Evolutionary conservation across 352 stramenopile species (phyloP), one percentile per base, ranked within the genome.

Genomic region (Pythium chondricola): DNA sequence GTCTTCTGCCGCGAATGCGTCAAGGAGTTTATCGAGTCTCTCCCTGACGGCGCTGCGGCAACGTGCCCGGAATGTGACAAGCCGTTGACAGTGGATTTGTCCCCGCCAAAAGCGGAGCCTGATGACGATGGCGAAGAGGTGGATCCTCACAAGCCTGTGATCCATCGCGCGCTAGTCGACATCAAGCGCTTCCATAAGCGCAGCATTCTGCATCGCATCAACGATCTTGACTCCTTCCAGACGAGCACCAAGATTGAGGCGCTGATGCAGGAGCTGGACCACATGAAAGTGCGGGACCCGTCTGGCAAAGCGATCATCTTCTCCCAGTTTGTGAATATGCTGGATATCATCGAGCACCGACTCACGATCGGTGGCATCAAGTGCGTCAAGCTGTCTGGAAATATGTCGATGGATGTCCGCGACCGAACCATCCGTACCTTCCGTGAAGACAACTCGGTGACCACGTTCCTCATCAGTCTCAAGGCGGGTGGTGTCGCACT

Each of bases 231-330:
- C 24, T 67, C 78, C 17, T 91, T 92, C 57, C 79, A 87, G 42
- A 91, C 76, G 11, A 98, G 93, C 41, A 98, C 90, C 4, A 99
- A 99, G 71, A 96, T 99, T 42, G 96, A 99, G 70, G 96, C 96
- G 4, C 59, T 99, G 6, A 96, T 98, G 63, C 74, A 98, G 57
- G 96, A 99, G 59, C 64, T 99, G 0, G 78, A 98, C 40, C 62
- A 84, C 27, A 98, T 99, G 94, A 77, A 93, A 20, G 40, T 78
- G 47, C 75, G 77, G 0, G 96, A 98, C 59, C 89, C 89, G 10
- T 95, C 91, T 2, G 93, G 86, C 39, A 99, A 99, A 72, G 95
- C 95, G 1, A 98, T 99, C 40, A 93, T 99, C 9, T 99, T 99
- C 54, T 98, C 87, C 4, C 83, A 97, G 65, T 99, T 98, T 71